These are phyloP conservation scores for Hymenoscyphus occultus DNA, from an alignment of 2,329 filamentous ascomycete genomes.

Conservation along the genomic window DNA sequence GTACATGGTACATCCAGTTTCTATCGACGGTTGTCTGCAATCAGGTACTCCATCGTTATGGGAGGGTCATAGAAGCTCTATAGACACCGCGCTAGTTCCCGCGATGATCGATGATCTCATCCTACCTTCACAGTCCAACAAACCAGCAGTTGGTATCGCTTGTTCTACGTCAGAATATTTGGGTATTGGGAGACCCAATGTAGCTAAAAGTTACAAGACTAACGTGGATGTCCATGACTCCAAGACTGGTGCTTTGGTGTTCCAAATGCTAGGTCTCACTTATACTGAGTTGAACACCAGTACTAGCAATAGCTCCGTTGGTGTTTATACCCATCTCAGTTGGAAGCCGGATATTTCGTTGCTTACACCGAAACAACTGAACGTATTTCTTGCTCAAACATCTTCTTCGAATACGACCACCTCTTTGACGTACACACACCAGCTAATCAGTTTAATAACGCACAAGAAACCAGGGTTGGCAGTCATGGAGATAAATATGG, in stretches of 20 bases:
- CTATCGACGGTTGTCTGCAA: conserved; percentile 22
- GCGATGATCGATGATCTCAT: conserved; percentile 28
- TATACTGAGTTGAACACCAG: conserved; percentile 17
- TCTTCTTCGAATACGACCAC: too few species aligned
- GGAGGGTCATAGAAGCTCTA: conserved; percentile 13
- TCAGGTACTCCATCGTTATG: conserved; percentile 11
- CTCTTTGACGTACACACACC: conserved; percentile 18
- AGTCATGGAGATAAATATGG: neutral
- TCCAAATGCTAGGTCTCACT: conserved; percentile 25
- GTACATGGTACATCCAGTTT: conserved; percentile 21
- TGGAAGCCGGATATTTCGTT: conserved; percentile 34
- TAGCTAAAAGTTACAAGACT: neutral
- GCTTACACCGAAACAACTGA: too few species aligned
- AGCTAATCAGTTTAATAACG: conserved; percentile 25
- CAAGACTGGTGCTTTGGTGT: conserved; percentile 22
- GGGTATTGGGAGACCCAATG: conserved; percentile 22
- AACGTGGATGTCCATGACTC: conserved; percentile 18
- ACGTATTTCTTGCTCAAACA: too few species aligned
- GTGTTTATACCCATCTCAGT: conserved; percentile 8
- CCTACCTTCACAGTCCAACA: conserved; percentile 11
- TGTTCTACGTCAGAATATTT: conserved; percentile 15
- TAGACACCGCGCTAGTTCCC: conserved; percentile 21
- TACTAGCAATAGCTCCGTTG: neutral
- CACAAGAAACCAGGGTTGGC: neutral
- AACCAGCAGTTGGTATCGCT: conserved; percentile 6